These are phyloP conservation scores for Hibiscus trionum DNA, from an alignment of 345 rosid genomes.

Conservation along the genomic window DNA sequence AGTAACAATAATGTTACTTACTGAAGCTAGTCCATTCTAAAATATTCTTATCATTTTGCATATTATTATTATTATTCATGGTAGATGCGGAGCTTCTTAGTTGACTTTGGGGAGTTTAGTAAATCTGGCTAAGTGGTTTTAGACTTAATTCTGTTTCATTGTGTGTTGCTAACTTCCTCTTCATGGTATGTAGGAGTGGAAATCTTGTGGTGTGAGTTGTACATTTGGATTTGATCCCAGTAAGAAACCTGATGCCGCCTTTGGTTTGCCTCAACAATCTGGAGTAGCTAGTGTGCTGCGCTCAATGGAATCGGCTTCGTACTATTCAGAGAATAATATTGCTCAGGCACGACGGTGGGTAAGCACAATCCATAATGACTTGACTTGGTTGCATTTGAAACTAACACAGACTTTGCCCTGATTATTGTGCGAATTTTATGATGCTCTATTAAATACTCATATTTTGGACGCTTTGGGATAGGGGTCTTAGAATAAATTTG, in stretches of 20 bases:
- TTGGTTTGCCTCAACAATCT: slow-evolving; percentile 37
- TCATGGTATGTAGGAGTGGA: slow-evolving; percentile 45
- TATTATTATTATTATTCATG: background rate
- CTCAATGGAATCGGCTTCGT: slow-evolving; percentile 91
- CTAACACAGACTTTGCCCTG: background rate
- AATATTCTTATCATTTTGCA: background rate
- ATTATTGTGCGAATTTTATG: background rate
- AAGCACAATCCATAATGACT: slow-evolving; percentile 54
- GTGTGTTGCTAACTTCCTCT: background rate
- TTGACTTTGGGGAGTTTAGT: background rate
- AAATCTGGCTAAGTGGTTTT: background rate
- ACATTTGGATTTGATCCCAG: slow-evolving; percentile 41
- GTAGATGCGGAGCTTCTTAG: background rate
- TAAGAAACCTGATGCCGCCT: slow-evolving; percentile 56
- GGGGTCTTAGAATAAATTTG: no score
- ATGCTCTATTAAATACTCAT: background rate
- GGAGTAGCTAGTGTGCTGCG: slow-evolving; percentile 53
- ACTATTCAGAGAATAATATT: slow-evolving; percentile 67
- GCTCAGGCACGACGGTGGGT: slow-evolving; percentile 97
- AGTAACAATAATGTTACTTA: background rate
- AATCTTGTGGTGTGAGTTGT: slow-evolving; percentile 63
- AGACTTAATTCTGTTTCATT: background rate
- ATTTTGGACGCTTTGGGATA: no score
- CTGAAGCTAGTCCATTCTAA: background rate
- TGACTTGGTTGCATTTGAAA: slow-evolving; percentile 5